Conservation (phyloP, 495 filamentous ascomycete species). For the Penicillium dipodomyicola region DNA sequence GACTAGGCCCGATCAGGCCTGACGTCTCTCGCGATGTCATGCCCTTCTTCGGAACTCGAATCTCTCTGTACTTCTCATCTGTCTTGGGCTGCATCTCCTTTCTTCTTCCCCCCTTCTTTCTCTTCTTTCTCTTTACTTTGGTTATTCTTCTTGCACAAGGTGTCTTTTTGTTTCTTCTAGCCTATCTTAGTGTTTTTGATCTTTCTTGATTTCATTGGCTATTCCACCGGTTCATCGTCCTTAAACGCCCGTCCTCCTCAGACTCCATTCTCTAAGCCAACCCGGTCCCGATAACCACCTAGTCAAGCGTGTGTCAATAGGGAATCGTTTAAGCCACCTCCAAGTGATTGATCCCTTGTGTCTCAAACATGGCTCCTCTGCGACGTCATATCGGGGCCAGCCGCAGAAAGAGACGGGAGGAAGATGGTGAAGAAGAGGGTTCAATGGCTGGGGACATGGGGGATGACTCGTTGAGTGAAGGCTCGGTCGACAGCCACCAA, state of each 20-base stretch:
- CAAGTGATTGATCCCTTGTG: slow-evolving; percentile 2
- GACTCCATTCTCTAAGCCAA: slow-evolving; percentile 7
- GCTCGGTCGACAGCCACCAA: slow-evolving; percentile 69
- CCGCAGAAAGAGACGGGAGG: slow-evolving; percentile 69
- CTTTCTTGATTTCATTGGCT: slow-evolving; percentile 7
- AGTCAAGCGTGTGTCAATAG: slow-evolving; percentile 7
- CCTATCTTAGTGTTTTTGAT: not conserved
- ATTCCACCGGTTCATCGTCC: slow-evolving; percentile 8
- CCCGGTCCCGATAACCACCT: slow-evolving; percentile 4
- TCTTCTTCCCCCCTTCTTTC: slow-evolving; percentile 24
- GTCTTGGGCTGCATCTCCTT: slow-evolving; percentile 19
- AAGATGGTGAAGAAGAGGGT: slow-evolving; percentile 73
- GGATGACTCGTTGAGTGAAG: slow-evolving; percentile 82
- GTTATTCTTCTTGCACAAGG: slow-evolving; percentile 4
- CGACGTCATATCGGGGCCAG: slow-evolving; percentile 73
- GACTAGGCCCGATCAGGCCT: slow-evolving; percentile 32
- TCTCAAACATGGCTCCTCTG: slow-evolving; percentile 54
- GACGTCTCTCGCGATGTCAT: slow-evolving; percentile 37
- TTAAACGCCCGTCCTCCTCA: slow-evolving; percentile 10
- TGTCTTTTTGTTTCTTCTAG: slow-evolving; percentile 1
- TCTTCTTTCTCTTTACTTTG: slow-evolving; percentile 9
- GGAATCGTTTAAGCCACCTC: not conserved
- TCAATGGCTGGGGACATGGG: slow-evolving; percentile 64
- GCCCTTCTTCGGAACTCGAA: slow-evolving; percentile 15
- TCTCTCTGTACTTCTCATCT: slow-evolving; percentile 22